Evolutionary conservation across 805 yeast genomes (phyloP).

Genomic region (Metschnikowia matae): DNA sequence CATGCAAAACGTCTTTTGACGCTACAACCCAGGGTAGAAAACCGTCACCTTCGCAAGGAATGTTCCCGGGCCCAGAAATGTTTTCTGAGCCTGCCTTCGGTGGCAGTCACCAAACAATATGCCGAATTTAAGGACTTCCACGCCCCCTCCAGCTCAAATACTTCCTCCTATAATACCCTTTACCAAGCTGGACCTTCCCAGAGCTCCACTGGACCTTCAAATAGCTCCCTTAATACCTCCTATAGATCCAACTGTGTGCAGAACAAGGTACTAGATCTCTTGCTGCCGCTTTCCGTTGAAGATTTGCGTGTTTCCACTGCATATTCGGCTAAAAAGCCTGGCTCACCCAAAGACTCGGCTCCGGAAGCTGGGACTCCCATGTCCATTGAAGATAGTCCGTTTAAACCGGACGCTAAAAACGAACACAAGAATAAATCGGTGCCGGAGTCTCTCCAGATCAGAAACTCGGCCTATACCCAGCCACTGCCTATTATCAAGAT

Average conservation of each 20-base stretch:
- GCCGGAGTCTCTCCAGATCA: background rate
- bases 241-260: background rate
- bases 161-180: background rate
- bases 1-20: constrained; percentile 39
- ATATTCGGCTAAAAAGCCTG: constrained; percentile 8
- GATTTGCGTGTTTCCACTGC: constrained; percentile 26
- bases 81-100: constrained; percentile 5
- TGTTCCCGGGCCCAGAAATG: constrained; percentile 24
- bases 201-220: too few relatives aligned
- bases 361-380: constrained; percentile 23
- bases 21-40: constrained; percentile 38
- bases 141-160: background rate
- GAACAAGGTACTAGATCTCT: constrained; percentile 30
- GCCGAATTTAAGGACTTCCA: background rate
- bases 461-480: background rate
- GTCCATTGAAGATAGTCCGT: constrained; percentile 25
- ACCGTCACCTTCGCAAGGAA: constrained; percentile 36
- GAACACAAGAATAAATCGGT: background rate
- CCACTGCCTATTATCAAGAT: background rate
- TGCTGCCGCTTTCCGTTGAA: constrained; percentile 39
- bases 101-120: background rate
- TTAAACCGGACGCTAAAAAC: background rate
- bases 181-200: too few relatives aligned
- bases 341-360: background rate
- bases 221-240: background rate